Conservation (phyloP, 2,329 filamentous ascomycete species). For the Akanthomyces uredinophilus region DNA sequence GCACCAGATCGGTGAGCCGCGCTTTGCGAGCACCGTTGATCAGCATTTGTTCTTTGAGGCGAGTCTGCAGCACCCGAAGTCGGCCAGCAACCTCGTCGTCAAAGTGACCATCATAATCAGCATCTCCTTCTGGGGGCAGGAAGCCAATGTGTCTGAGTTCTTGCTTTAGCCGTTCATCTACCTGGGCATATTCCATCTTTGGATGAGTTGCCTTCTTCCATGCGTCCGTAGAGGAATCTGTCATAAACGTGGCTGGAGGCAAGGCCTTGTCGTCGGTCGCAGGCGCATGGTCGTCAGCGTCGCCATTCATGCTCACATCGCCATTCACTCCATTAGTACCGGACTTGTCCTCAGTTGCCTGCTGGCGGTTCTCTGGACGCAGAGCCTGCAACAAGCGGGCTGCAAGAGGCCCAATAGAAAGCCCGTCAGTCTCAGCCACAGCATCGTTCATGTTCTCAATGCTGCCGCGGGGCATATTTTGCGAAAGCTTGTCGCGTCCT, state of each 20-base stretch:
- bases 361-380: conserved; percentile 65
- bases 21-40: conserved; percentile 88
- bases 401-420: conserved; percentile 84
- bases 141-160: conserved; percentile 90
- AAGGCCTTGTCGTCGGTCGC: conserved; percentile 37
- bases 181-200: conserved; percentile 76
- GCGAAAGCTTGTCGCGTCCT: conserved; percentile 60
- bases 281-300: conserved; percentile 33
- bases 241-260: conserved; percentile 72
- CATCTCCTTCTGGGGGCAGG: conserved; percentile 60
- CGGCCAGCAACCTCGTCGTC: conserved; percentile 94
- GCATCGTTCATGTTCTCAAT: conserved; percentile 86
- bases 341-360: conserved; percentile 52
- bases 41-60: conserved; percentile 77
- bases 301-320: conserved; percentile 52
- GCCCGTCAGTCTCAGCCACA: conserved; percentile 78
- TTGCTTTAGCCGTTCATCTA: conserved; percentile 87
- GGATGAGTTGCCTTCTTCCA: conserved; percentile 74
- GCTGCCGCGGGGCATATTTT: conserved; percentile 77
- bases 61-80: conserved; percentile 75
- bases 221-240: conserved; percentile 67
- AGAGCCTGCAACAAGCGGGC: conserved; percentile 75
- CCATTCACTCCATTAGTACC: conserved; percentile 48
- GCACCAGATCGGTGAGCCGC: conserved; percentile 77
- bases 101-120: conserved; percentile 82